These are phyloP conservation scores for Globisporangium rhizosaccharum DNA, from an alignment of 352 stramenopile species.

Conservation along the genomic window DNA sequence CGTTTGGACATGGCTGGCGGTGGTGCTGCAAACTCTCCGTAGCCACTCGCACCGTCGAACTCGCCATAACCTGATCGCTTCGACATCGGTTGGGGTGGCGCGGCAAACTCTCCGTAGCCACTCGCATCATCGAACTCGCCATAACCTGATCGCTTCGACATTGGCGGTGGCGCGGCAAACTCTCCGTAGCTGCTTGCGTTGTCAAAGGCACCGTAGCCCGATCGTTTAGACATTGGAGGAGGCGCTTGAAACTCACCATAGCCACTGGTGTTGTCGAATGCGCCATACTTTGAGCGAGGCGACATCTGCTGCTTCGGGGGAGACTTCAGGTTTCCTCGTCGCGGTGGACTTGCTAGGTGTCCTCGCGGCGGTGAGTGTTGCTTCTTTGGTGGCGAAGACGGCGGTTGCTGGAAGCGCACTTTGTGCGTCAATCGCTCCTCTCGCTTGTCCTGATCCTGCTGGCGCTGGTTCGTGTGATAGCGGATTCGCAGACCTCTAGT, in stretches of 20 bases:
- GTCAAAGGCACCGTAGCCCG: constrained; percentile 21
- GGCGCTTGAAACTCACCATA: constrained; percentile 26
- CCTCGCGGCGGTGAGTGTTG: background rate
- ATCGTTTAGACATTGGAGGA: constrained; percentile 2
- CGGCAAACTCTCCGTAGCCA: constrained; percentile 29
- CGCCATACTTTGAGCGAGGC: constrained; percentile 23
- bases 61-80: constrained; percentile 13
- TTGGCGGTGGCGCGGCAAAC: constrained; percentile 11
- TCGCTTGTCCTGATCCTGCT: background rate
- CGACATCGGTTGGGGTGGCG: constrained; percentile 1
- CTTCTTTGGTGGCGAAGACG: background rate
- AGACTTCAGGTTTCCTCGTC: background rate
- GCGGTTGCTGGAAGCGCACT: constrained; percentile 9
- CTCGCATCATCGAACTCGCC: constrained; percentile 30
- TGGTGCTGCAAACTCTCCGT: constrained; percentile 21
- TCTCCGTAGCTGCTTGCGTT: constrained; percentile 22
- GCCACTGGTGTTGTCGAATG: constrained; percentile 27
- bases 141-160: constrained; percentile 21
- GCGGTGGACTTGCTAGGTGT: background rate
- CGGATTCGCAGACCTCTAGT: background rate
- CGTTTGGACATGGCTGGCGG: constrained; percentile 1
- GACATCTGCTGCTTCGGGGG: constrained; percentile 1
- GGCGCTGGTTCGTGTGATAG: background rate
- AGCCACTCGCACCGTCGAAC: constrained; percentile 23
- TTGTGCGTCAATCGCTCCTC: background rate